Evolutionary conservation across 2,329 filamentous ascomycete species (phyloP).

Genomic region (Plenodomus lindquistii): DNA sequence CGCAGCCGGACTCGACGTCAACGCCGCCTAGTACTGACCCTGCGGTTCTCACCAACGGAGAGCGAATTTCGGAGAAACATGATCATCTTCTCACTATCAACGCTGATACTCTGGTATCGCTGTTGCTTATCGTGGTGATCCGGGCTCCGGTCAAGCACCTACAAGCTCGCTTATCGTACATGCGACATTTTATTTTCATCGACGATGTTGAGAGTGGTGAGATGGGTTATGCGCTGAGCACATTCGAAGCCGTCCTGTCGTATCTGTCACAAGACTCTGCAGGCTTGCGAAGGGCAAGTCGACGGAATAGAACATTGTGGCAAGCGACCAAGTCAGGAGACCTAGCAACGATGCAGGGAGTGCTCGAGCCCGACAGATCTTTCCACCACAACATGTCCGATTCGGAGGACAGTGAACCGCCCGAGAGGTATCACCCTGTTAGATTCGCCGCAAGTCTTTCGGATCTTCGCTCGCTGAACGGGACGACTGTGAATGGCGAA

Average conservation of each 20-base stretch:
- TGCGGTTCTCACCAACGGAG: constrained; percentile 18
- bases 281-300: constrained; percentile 80
- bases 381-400: constrained; percentile 39
- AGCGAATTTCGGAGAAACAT: constrained; percentile 54
- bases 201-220: constrained; percentile 97
- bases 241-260: constrained; percentile 88
- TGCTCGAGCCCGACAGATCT: constrained; percentile 71
- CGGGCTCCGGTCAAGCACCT: constrained; percentile 84
- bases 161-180: constrained; percentile 87
- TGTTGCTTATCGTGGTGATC: constrained; percentile 90
- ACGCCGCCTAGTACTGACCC: constrained; percentile 33
- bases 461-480: constrained; percentile 29
- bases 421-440: constrained; percentile 30
- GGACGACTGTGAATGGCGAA: constrained; percentile 37
- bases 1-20: constrained; percentile 55
- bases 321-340: constrained; percentile 80
- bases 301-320: constrained; percentile 85
- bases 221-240: constrained; percentile 93
- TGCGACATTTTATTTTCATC: constrained; percentile 96
- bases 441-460: constrained; percentile 38
- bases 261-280: constrained; percentile 85
- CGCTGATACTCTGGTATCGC: constrained; percentile 88
- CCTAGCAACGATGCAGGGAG: constrained; percentile 71
- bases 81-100: constrained; percentile 68
- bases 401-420: constrained; percentile 32